A percentile compares a stretch with the other conserved stretches of the same genome.
Conservation (phyloP, 768 basidiomycete genomes). For the Pleurotus ostreatus region DNA sequence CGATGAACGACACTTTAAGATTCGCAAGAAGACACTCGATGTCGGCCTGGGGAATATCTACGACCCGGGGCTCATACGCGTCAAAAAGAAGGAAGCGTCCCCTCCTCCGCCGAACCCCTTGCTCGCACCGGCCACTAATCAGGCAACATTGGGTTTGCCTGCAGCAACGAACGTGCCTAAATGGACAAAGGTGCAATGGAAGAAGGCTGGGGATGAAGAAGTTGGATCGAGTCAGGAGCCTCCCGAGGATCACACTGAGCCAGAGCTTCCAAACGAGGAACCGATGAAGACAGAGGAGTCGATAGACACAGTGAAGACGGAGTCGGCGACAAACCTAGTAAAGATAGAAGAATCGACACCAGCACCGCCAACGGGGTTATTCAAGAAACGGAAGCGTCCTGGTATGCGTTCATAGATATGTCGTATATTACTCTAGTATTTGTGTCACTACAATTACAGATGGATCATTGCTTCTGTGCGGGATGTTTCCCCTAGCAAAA, state of each 20-base stretch:
- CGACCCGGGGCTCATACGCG: conserved; percentile 68
- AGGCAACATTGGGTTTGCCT: conserved; percentile 1
- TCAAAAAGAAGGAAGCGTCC: conserved; percentile 52
- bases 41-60: conserved; percentile 75
- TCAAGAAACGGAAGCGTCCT: conserved; percentile 6
- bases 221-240: conserved; percentile 20
- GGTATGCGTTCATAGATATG: background rate
- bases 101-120: conserved; percentile 3
- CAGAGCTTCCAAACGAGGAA: background rate
- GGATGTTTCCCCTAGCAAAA: background rate
- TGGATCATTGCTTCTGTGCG: background rate
- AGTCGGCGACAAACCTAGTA: background rate
- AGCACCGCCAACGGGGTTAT: background rate
- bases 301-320: background rate
- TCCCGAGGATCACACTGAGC: conserved; percentile 22
- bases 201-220: conserved; percentile 16
- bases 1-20: conserved; percentile 53
- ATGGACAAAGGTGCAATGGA: conserved; percentile 35
- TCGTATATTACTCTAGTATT: background rate
- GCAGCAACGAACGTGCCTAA: conserved; percentile 18
- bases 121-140: conserved; percentile 8
- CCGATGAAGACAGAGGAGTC: background rate
- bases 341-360: background rate
- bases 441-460: conserved; percentile 3
- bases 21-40: conserved; percentile 58